Percentiles rank a stretch among this genome's conserved stretches.
phyloP scores from a whole-genome alignment of 306 rosid species.

The Phaseolus lunatus region DNA sequence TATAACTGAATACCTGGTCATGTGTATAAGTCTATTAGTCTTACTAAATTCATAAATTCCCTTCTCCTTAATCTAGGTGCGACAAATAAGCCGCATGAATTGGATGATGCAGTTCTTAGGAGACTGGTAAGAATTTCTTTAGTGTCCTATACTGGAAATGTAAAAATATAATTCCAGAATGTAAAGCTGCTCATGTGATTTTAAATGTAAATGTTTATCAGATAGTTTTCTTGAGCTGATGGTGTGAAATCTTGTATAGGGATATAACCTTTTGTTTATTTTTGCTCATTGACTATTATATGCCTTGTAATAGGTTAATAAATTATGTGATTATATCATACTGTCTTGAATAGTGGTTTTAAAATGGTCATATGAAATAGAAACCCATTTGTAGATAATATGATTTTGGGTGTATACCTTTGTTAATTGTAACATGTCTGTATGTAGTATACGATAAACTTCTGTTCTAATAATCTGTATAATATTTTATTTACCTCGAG shows the following conservation, averaged over 20 bases:
- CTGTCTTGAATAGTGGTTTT: constrained; percentile 2
- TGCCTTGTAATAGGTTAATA: constrained; percentile 5
- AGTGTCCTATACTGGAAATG: constrained; percentile 16
- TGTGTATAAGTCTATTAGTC: constrained; percentile 21
- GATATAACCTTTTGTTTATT: neutral
- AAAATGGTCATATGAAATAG: constrained; percentile 16
- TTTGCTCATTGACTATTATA: neutral
- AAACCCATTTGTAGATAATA: constrained; percentile 5
- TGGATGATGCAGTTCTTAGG: constrained; percentile 98
- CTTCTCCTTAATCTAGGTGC: constrained; percentile 72
- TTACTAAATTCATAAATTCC: neutral
- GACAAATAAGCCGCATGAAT: constrained; percentile 96
- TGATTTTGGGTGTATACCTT: constrained; percentile 6
- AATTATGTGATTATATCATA: neutral
- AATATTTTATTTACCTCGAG: neutral
- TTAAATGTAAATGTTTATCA: neutral
- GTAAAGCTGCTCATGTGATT: constrained; percentile 18
- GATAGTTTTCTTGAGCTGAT: neutral
- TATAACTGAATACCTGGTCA: constrained; percentile 13
- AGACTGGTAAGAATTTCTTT: constrained; percentile 75
- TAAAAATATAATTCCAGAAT: constrained; percentile 19
- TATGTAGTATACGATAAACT: constrained; percentile 1
- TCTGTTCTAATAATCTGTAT: neutral
- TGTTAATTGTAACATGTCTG: neutral
- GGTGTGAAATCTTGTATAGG: neutral